phyloP scores from a whole-genome alignment of 306 rosid species.

The Gastrolobium bilobum region DNA sequence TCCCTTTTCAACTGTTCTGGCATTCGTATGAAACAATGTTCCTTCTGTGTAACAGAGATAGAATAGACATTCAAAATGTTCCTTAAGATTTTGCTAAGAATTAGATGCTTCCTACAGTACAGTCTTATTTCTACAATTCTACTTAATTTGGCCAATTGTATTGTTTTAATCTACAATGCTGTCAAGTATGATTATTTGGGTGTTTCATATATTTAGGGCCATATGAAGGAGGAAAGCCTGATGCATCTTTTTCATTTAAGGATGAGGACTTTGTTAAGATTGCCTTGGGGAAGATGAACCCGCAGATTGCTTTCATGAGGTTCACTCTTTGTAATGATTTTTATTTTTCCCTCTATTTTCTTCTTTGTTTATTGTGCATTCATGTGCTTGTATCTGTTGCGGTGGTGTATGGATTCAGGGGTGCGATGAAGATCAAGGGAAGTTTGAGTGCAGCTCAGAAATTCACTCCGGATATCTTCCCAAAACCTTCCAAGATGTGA shows the following conservation, averaged over 20 bases:
- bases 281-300: constrained; percentile 91
- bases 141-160: constrained; percentile 14
- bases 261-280: constrained; percentile 92
- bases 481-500: constrained; percentile 95
- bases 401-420: constrained; percentile 62
- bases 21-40: neutral
- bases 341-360: neutral
- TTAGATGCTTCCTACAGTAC: neutral
- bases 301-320: constrained; percentile 96
- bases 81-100: neutral
- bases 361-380: constrained; percentile 21
- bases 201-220: constrained; percentile 60
- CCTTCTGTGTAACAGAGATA: neutral
- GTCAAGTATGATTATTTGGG: neutral
- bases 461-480: constrained; percentile 92
- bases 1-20: neutral
- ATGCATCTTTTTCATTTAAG: constrained; percentile 86
- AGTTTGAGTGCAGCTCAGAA: constrained; percentile 89
- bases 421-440: constrained; percentile 89
- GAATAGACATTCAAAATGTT: constrained; percentile 4
- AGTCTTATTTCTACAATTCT: neutral
- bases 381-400: neutral
- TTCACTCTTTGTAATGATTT: constrained; percentile 27
- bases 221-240: constrained; percentile 90
- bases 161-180: neutral